Evolutionary conservation across 1,139 yeast species (phyloP).

Genomic region (Williopsis jadinii): DNA sequence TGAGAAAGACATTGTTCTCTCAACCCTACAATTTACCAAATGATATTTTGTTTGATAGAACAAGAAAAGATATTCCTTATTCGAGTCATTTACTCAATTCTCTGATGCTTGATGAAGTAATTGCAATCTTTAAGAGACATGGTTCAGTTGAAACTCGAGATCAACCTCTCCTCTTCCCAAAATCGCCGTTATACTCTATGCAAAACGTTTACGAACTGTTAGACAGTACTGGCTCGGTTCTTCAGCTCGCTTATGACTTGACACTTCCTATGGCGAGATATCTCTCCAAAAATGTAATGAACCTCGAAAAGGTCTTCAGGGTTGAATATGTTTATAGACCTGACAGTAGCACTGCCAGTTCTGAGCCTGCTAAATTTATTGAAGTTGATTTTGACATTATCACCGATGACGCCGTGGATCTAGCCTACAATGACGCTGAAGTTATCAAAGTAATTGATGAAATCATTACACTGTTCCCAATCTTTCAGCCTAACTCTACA

Average conservation of each 20-base stretch:
- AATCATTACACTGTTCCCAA: conserved; percentile 55
- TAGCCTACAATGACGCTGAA: conserved; percentile 74
- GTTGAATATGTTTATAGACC: conserved; percentile 82
- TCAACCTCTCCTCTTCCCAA: conserved; percentile 66
- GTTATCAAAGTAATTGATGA: conserved; percentile 78
- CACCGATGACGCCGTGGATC: conserved; percentile 39
- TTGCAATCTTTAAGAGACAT: conserved; percentile 60
- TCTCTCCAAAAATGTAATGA: conserved; percentile 54
- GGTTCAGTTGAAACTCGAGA: conserved; percentile 78
- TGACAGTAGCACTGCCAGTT: conserved; percentile 41
- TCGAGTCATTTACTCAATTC: conserved; percentile 29
- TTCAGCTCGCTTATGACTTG: conserved; percentile 83
- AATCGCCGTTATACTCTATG: conserved; percentile 62
- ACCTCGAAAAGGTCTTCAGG: conserved; percentile 58
- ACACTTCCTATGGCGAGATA: conserved; percentile 85
- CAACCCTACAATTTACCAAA: conserved; percentile 80
- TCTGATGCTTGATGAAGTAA: conserved; percentile 49
- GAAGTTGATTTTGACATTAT: conserved; percentile 86
- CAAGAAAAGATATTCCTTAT: conserved; percentile 23
- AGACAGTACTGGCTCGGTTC: conserved; percentile 79
- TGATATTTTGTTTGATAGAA: conserved; percentile 70
- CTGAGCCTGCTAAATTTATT: conserved; percentile 72
- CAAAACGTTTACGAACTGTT: conserved; percentile 68
- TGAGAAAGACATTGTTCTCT: conserved; percentile 73
- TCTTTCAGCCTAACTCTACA: conserved; percentile 49